Evolutionary conservation across 2,329 filamentous ascomycete genomes (phyloP).

Genomic region (Ceratocystis alfenasii): DNA sequence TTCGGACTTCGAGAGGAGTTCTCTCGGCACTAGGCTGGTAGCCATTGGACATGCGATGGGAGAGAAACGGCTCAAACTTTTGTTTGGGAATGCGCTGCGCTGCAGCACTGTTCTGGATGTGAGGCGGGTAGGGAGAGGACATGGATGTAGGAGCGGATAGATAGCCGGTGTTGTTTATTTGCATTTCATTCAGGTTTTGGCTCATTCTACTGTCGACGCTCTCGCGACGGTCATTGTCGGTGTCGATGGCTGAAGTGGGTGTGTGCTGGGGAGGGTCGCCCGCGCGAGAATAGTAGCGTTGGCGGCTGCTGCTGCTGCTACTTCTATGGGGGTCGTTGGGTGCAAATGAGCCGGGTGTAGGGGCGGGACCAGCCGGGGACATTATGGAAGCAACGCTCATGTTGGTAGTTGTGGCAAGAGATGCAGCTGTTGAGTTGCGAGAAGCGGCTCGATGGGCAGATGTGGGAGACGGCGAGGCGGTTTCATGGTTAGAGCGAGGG

Average conservation of each 20-base stretch:
- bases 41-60: constrained; percentile 52
- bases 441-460: constrained; percentile 36
- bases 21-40: constrained; percentile 50
- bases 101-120: constrained; percentile 64
- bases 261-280: background rate
- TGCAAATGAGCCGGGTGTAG: constrained; percentile 51
- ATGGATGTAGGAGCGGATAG: constrained; percentile 26
- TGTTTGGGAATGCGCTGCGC: constrained; percentile 52
- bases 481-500: constrained; percentile 18
- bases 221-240: constrained; percentile 44
- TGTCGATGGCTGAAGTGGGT: constrained; percentile 27
- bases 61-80: constrained; percentile 40
- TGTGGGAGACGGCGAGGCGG: constrained; percentile 37
- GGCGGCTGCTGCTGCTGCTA: constrained; percentile 27
- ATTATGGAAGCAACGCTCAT: constrained; percentile 9
- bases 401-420: background rate
- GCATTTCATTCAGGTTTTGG: constrained; percentile 56
- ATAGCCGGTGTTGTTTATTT: constrained; percentile 40
- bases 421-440: background rate
- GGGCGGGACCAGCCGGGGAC: constrained; percentile 45
- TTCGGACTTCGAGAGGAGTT: constrained; percentile 36
- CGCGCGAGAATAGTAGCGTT: constrained; percentile 33
- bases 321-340: constrained; percentile 34
- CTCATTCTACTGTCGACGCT: constrained; percentile 73
- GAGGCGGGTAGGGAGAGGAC: constrained; percentile 59